Base-by-base conservation (phyloP, 306 rosid genomes). In the Herpetospermum pedunculosum region DNA sequence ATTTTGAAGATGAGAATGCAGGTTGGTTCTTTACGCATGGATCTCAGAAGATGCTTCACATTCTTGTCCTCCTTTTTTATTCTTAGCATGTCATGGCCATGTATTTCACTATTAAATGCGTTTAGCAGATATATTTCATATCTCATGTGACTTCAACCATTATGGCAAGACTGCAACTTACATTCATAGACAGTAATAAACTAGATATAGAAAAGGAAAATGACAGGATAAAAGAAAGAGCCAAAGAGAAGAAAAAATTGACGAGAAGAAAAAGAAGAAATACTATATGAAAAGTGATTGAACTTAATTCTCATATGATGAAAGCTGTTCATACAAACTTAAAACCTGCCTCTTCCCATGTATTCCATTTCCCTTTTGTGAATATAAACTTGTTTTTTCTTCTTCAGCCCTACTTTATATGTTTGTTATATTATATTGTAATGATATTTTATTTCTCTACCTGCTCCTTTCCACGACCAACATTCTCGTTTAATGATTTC, bases 1-100 rank as follows among this genome's bases (percentile, higher is more conserved):
- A 94, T 81, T 94, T 89, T 77, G 92, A 89, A 84, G 97, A 94
- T 84, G 97, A 91, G 9, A 89, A 86, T 78, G 96, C 89, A 88
- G 97, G 98, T 92, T 77, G 58, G 83, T 77, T 62, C 6, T 62
- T 18, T 3, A 62, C 12, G 8, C 49, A 37, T 64, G 49, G 47
- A 37, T 64, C 16, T 54, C 43, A 35, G 15, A 37, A 2, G 68
- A 46, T 16, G 55, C 18, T 23, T 48, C 12, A 40, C 38, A 37
- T 74, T 34, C 62, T 52, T 79, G 13, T 32, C 47, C 19, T 28
- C 28, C 4, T 30, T 4, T 50, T 48, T 34, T 25, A 2, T 15
- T 63, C 46, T 38, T 30, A 11, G 70, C 11, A 41, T 38, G 29
- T 21, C 28, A 37, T 37, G 47, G 48, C 71, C 49, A 23, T 64